Percentiles rank a stretch among this genome's conserved stretches.
Evolutionary conservation across 768 basidiomycete species (phyloP).

Genomic region (Lactifluus subvellereus): DNA sequence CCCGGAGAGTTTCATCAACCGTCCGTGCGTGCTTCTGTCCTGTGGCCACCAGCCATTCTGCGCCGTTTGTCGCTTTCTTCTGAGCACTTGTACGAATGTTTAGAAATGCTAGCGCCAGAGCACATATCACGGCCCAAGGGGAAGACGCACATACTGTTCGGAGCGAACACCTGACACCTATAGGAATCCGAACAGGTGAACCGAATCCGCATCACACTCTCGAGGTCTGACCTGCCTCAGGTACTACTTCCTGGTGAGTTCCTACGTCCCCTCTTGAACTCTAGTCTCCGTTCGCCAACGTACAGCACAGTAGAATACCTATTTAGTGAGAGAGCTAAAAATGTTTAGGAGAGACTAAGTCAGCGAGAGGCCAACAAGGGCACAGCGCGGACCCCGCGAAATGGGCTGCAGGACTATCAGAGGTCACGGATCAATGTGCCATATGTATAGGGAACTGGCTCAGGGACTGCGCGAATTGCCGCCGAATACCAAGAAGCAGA

Average conservation of each 20-base stretch:
- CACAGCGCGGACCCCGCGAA: no score
- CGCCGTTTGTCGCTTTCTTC: neutral
- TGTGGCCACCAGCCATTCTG: no score
- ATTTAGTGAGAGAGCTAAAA: no score
- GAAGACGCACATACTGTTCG: neutral
- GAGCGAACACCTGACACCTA: neutral
- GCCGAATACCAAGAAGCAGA: no score
- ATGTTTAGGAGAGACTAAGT: no score
- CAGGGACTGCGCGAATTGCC: no score
- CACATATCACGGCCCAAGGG: neutral
- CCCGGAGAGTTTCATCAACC: slow-evolving; percentile 48
- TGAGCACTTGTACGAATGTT: neutral
- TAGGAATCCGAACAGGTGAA: neutral
- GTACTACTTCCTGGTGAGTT: neutral
- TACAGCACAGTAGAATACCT: no score
- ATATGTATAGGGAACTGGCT: no score
- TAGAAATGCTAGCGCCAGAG: neutral
- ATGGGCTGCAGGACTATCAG: no score
- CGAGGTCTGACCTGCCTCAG: slow-evolving; percentile 1
- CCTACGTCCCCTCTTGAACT: neutral
- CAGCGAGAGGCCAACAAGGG: no score
- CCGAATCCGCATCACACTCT: neutral
- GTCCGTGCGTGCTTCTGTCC: slow-evolving; percentile 38
- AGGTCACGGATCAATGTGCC: no score
- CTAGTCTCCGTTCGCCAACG: neutral